Evolutionary conservation across 768 basidiomycete species (phyloP), one percentile per base, ranked within the genome.

Genomic region (Mycena venus): DNA sequence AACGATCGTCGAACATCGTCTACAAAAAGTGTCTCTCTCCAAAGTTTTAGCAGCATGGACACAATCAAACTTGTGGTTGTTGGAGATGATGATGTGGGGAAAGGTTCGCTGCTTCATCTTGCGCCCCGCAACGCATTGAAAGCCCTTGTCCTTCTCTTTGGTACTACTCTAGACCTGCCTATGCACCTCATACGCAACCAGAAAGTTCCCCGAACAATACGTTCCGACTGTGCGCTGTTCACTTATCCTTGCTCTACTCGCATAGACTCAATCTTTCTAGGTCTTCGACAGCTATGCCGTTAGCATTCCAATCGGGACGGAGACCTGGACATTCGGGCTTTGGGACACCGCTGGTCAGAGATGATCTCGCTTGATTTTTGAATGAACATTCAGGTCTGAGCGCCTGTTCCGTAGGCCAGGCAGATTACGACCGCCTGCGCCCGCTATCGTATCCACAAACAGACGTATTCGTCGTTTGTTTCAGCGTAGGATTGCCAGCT

Each of bases 361-460:
- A n/a, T 79, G 94, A 90, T 8, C 58, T 60, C 64, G 63, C 74
- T 23, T 40, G 34, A 25, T 56, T 56, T 23, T n/a, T 19, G 40
- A 11, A 19, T 42, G n/a, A 38, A 19, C n/a, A n/a, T n/a, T n/a
- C n/a, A n/a, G n/a, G 8, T 27, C 23, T 61, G 3, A 40, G 3
- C 36, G 8, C n/a, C 19, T 42, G 23, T 23, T 53, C 74, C 70
- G 71, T 74, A 96, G 96, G 97, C 83, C 98, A 99, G 89, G 98
- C 99, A 89, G 98, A 99, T 90, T 99, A 99, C 84, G 98, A 99
- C 84, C 95, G 98, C 81, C 94, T 99, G 77, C 95, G 98, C 80
- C 98, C 98, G 80, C 87, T 99, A 86, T 99, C 97, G 82, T 99
- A 99, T 90, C 98, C 98, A 38, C 98, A 99, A 86, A 99, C 98